Percentiles rank a stretch among this genome's conserved stretches.
Conservation (phyloP, 2,329 filamentous ascomycete genomes). For the Intubia oerlemansii region DNA sequence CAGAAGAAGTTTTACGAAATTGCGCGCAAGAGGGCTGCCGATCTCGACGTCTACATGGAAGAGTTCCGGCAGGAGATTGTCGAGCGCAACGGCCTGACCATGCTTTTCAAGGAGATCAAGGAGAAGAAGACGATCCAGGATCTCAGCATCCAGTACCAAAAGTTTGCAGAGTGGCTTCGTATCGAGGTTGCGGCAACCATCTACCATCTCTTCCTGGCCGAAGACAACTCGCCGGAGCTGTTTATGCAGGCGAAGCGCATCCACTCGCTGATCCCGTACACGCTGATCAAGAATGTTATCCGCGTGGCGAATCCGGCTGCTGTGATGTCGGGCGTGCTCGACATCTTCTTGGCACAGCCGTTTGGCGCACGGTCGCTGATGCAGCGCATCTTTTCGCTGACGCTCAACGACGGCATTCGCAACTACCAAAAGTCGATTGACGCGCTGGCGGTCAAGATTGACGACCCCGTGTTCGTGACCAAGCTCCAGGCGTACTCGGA, state of each 20-base stretch:
- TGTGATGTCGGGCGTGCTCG: constrained; percentile 88
- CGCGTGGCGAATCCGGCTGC: constrained; percentile 88
- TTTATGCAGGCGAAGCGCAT: constrained; percentile 90
- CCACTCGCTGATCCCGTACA: constrained; percentile 85
- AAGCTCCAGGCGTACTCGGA: constrained; percentile 70
- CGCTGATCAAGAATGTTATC: constrained; percentile 88
- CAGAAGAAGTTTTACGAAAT: constrained; percentile 93
- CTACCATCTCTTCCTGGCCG: constrained; percentile 90
- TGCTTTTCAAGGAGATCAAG: constrained; percentile 80
- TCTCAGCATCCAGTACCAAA: constrained; percentile 85
- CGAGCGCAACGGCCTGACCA: constrained; percentile 66
- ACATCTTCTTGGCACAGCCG: constrained; percentile 88
- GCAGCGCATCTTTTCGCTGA: constrained; percentile 85
- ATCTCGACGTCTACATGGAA: constrained; percentile 97
- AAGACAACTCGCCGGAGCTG: constrained; percentile 92
- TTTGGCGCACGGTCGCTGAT: constrained; percentile 78
- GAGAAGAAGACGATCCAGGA: constrained; percentile 75
- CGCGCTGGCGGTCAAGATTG: constrained; percentile 51
- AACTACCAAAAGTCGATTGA: constrained; percentile 78
- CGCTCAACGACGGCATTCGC: constrained; percentile 74
- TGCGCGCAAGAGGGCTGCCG: constrained; percentile 68
- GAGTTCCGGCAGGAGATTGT: constrained; percentile 51
- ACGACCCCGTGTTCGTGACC: constrained; percentile 54
- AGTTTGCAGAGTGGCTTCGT: constrained; percentile 93
- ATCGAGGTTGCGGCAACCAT: constrained; percentile 94